Conservation (phyloP, 169 alveolate genomes). For the Plasmodium reichenowi region DNA sequence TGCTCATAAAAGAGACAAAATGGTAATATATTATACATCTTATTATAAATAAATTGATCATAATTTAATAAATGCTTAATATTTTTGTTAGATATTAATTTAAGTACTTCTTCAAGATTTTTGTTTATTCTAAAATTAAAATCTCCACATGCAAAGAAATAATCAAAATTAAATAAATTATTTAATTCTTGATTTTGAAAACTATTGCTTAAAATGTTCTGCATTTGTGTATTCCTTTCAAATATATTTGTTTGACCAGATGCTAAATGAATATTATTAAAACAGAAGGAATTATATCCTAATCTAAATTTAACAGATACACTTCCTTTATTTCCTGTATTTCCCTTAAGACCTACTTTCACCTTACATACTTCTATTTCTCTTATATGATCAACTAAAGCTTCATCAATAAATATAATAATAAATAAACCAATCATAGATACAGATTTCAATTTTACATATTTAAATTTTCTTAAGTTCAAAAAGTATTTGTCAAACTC, state of each 20-base stretch:
- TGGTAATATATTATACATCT: conserved; percentile 57
- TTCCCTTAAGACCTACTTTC: conserved; percentile 92
- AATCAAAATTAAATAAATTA: conserved; percentile 79
- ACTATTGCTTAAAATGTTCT: conserved; percentile 79
- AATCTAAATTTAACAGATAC: conserved; percentile 85
- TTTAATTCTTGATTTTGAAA: conserved; percentile 81
- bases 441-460: conserved; percentile 80
- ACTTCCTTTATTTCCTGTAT: conserved; percentile 93
- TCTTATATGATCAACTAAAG: conserved; percentile 79
- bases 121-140: conserved; percentile 72
- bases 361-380: conserved; percentile 84
- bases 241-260: conserved; percentile 88
- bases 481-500: conserved; percentile 32
- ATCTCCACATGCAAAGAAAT: conserved; percentile 78
- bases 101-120: conserved; percentile 68
- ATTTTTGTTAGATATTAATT: conserved; percentile 38
- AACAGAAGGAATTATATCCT: conserved; percentile 80
- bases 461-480: conserved; percentile 67
- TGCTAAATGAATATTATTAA: conserved; percentile 90
- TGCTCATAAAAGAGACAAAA: conserved; percentile 67
- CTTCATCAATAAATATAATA: conserved; percentile 85
- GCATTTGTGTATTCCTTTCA: conserved; percentile 86
- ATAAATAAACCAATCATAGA: conserved; percentile 90
- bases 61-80: conserved; percentile 27
- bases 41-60: conserved; percentile 73